These are phyloP conservation scores for Cercospora brassicicola DNA, from an alignment of 2,329 filamentous ascomycete species.

Conservation along the genomic window DNA sequence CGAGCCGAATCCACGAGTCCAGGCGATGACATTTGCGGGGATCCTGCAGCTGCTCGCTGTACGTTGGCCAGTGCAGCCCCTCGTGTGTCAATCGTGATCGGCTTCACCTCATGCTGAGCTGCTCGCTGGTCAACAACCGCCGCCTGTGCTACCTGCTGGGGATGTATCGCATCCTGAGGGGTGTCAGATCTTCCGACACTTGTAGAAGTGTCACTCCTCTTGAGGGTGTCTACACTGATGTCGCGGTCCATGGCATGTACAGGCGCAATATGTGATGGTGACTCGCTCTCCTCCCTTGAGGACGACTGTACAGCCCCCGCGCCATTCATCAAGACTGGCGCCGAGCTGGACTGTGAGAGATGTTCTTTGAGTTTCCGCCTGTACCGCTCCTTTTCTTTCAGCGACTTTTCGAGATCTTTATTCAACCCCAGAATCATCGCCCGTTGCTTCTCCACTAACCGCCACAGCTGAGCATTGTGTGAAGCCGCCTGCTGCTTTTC, in stretches of 20 bases:
- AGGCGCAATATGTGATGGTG: constrained; percentile 25
- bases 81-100: constrained; percentile 7
- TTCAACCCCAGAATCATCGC: constrained; percentile 92
- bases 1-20: constrained; percentile 20
- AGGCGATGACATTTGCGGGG: constrained; percentile 30
- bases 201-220: constrained; percentile 33
- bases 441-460: constrained; percentile 91
- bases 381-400: constrained; percentile 95
- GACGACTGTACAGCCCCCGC: constrained; percentile 20
- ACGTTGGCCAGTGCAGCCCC: constrained; percentile 14
- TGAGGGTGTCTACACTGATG: constrained; percentile 32
- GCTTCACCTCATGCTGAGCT: constrained; percentile 1
- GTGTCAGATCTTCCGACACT: constrained; percentile 35
- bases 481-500: constrained; percentile 86
- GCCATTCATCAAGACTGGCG: constrained; percentile 30
- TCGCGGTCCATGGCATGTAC: constrained; percentile 25
- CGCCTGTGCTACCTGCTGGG: not conserved
- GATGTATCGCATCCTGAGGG: constrained; percentile 30
- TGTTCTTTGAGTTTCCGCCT: constrained; percentile 84
- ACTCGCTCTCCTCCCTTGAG: constrained; percentile 33
- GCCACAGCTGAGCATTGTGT: constrained; percentile 92
- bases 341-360: constrained; percentile 48
- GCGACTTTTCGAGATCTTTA: constrained; percentile 83
- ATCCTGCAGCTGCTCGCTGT: constrained; percentile 23
- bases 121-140: constrained; percentile 18